A percentile compares a stretch with the other conserved stretches of the same genome.
Conservation (phyloP, 2,329 filamentous ascomycete species). For the Cercospora zeina region DNA sequence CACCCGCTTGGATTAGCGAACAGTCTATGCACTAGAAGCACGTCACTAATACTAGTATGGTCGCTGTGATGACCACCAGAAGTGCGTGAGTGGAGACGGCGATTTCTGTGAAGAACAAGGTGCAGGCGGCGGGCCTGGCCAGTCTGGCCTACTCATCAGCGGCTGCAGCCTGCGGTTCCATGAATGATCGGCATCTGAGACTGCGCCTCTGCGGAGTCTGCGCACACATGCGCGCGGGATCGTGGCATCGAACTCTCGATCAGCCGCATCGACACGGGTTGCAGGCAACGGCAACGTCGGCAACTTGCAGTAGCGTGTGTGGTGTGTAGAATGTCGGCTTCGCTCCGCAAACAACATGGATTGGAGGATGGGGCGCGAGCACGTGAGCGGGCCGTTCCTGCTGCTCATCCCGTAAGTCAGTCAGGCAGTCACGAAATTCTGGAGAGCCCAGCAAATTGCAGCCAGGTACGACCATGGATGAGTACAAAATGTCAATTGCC, state of each 20-base stretch:
- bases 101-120: background rate
- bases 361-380: background rate
- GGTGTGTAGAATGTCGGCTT: background rate
- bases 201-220: too few species aligned
- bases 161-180: too few species aligned
- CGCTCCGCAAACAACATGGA: background rate
- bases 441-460: background rate
- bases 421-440: conserved; percentile 13
- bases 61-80: background rate
- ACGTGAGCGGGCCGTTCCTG: conserved; percentile 12
- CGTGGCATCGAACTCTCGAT: conserved; percentile 20
- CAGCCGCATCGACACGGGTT: conserved; percentile 16
- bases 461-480: conserved; percentile 31
- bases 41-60: background rate
- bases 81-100: background rate
- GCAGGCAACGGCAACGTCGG: background rate
- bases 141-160: too few species aligned
- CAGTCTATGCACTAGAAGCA: background rate
- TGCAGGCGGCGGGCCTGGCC: background rate
- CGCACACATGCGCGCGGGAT: background rate
- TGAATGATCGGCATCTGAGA: too few species aligned
- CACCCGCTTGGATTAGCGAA: background rate
- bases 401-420: background rate
- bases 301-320: conserved; percentile 3
- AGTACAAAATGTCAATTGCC: conserved; percentile 35